Percentiles rank a stretch among this genome's conserved stretches.
phyloP scores from a whole-genome alignment of 2,329 filamentous ascomycete genomes.

The Chrysoporthe puriensis region DNA sequence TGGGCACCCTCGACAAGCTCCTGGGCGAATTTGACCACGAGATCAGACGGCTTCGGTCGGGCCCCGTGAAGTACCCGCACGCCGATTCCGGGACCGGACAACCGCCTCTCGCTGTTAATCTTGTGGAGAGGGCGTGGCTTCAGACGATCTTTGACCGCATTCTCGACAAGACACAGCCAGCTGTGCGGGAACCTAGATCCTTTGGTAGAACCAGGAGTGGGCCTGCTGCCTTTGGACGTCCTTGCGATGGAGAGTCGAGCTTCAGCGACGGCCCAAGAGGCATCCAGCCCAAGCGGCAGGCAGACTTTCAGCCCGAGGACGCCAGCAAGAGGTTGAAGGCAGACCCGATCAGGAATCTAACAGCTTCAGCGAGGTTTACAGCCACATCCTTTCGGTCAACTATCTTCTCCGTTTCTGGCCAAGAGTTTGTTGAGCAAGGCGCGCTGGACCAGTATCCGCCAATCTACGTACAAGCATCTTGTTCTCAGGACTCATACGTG shows the following conservation, averaged over 20 bases:
- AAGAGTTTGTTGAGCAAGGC: slow-evolving; percentile 37
- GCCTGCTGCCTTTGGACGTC: slow-evolving; percentile 13
- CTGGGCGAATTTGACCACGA: slow-evolving; percentile 32
- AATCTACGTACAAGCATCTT: background rate
- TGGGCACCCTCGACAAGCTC: slow-evolving; percentile 24
- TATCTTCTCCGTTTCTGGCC: slow-evolving; percentile 40
- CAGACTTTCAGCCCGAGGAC: background rate
- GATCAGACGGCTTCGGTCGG: slow-evolving; percentile 30
- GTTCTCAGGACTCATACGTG: background rate
- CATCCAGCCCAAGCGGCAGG: background rate
- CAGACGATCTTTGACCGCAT: slow-evolving; percentile 33
- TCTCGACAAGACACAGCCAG: slow-evolving; percentile 27
- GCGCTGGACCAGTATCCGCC: slow-evolving; percentile 27
- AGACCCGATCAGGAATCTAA: background rate
- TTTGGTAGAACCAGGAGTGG: slow-evolving; percentile 25
- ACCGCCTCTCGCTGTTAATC: slow-evolving; percentile 28
- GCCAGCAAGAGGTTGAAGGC: slow-evolving; percentile 24
- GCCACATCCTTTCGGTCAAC: slow-evolving; percentile 36
- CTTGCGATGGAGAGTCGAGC: background rate
- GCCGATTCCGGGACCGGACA: slow-evolving; percentile 22
- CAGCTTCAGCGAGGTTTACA: slow-evolving; percentile 36
- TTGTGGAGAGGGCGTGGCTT: slow-evolving; percentile 31
- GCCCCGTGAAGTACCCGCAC: slow-evolving; percentile 33
- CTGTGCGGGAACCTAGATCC: background rate
- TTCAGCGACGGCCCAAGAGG: too few species aligned